These are phyloP conservation scores for Aureobasidium namibiae DNA, from an alignment of 2,329 filamentous ascomycete genomes.

Conservation along the genomic window DNA sequence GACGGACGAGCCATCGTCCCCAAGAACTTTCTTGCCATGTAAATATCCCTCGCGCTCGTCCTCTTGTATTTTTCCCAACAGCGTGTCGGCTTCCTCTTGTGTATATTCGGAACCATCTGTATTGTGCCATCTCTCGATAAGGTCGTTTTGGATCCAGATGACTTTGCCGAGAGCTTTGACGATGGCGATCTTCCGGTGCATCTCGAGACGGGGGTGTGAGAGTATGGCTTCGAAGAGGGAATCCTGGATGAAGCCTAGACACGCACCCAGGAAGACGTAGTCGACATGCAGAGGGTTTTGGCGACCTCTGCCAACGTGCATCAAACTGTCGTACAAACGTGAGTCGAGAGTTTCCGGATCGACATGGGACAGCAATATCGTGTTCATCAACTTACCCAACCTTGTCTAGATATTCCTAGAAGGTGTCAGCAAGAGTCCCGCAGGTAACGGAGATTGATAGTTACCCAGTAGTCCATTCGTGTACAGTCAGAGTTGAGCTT, in stretches of 20 bases:
- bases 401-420: slow-evolving; percentile 64
- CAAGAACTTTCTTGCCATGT: slow-evolving; percentile 2
- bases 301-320: slow-evolving; percentile 71
- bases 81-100: not conserved
- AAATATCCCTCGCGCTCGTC: slow-evolving; percentile 6
- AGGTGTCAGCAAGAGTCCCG: not conserved
- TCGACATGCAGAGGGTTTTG: slow-evolving; percentile 68
- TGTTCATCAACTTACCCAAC: slow-evolving; percentile 51
- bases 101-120: slow-evolving; percentile 5
- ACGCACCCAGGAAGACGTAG: slow-evolving; percentile 68
- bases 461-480: slow-evolving; percentile 64
- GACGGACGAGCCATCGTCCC: not conserved
- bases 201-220: slow-evolving; percentile 57
- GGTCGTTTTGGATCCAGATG: slow-evolving; percentile 81
- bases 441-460: not conserved
- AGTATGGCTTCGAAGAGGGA: slow-evolving; percentile 69
- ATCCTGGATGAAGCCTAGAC: slow-evolving; percentile 68
- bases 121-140: slow-evolving; percentile 71
- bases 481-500: slow-evolving; percentile 68
- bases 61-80: not conserved
- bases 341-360: not conserved
- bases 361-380: not conserved
- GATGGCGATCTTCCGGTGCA: slow-evolving; percentile 62
- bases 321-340: slow-evolving; percentile 44
- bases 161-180: slow-evolving; percentile 72